Evolutionary conservation across 75 land plant genomes (phyloP).

Genomic region (Picea glauca): DNA sequence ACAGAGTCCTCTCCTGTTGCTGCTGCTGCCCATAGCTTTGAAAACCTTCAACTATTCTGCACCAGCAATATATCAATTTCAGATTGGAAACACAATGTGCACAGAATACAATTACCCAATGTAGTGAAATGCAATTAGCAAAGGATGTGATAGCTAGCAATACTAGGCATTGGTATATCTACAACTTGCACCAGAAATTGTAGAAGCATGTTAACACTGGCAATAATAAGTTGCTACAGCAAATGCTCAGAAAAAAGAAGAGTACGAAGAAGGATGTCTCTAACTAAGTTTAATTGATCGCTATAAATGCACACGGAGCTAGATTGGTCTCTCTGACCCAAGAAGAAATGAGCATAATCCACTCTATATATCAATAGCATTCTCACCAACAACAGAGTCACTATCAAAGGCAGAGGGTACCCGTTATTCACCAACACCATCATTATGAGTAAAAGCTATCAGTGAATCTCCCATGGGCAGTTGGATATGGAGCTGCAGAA

Average conservation of each 20-base stretch:
- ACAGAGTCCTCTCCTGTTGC: too few relatives aligned
- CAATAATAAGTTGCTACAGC: too few relatives aligned
- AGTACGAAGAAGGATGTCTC: conserved; percentile 3
- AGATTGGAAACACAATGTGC: too few relatives aligned
- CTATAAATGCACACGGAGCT: background rate
- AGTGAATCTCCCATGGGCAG: background rate
- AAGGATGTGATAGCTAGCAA: too few relatives aligned
- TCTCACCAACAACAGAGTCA: background rate
- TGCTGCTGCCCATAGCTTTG: too few relatives aligned
- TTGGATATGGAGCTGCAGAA: background rate
- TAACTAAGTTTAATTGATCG: background rate
- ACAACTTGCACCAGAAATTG: too few relatives aligned
- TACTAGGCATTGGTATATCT: too few relatives aligned
- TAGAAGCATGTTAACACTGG: too few relatives aligned
- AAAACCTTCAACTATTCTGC: too few relatives aligned
- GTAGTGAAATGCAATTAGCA: too few relatives aligned
- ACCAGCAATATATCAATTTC: too few relatives aligned
- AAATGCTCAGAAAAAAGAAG: background rate
- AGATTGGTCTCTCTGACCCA: background rate
- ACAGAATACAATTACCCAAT: too few relatives aligned
- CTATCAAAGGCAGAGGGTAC: background rate
- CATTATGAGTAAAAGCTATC: background rate
- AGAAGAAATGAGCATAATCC: background rate
- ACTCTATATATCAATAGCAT: background rate
- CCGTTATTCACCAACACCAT: background rate